Percentiles rank a stretch among this genome's conserved stretches.
These are phyloP conservation scores for Nepenthes mirabilis DNA, from an alignment of 148 eudicot species.

Conservation along the genomic window DNA sequence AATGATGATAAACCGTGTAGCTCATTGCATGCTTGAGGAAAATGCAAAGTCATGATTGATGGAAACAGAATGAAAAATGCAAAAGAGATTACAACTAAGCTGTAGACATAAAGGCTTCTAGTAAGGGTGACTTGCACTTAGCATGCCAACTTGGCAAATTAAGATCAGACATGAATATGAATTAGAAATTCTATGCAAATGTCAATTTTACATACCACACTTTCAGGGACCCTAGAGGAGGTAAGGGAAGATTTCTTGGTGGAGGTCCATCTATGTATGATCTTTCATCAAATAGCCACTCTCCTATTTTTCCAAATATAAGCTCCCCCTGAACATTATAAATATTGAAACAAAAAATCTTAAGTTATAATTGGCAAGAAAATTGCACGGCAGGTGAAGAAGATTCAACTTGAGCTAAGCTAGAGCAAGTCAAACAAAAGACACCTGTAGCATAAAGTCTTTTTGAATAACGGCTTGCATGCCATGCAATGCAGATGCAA, in stretches of 20 bases:
- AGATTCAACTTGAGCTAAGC: not conserved
- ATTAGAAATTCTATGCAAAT: not conserved
- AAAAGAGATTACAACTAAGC: too few relatives aligned
- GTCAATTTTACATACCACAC: constrained; percentile 25
- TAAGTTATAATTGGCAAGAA: not conserved
- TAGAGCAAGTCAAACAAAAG: too few relatives aligned
- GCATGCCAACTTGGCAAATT: not conserved
- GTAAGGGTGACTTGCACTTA: too few relatives aligned
- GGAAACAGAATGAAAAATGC: too few relatives aligned
- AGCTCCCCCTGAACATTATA: constrained; percentile 20
- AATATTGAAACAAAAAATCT: not conserved
- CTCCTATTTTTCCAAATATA: constrained; percentile 28
- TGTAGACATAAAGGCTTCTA: too few relatives aligned
- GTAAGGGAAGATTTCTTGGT: constrained; percentile 33
- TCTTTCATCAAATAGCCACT: constrained; percentile 42
- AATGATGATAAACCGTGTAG: too few relatives aligned
- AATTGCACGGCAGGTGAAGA: not conserved
- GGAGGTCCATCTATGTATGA: constrained; percentile 20
- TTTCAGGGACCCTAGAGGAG: constrained; percentile 37
- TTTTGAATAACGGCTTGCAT: constrained; percentile 78
- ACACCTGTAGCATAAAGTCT: constrained; percentile 96
- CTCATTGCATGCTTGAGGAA: too few relatives aligned
- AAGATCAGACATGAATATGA: not conserved
- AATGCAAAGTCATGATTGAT: too few relatives aligned
- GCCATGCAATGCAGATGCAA: constrained; percentile 95